Percentiles rank a stretch among this genome's conserved stretches.
phyloP scores from a whole-genome alignment of 371 early-diverging fungal genomes.

The Encephalitozoon intestinalis region DNA sequence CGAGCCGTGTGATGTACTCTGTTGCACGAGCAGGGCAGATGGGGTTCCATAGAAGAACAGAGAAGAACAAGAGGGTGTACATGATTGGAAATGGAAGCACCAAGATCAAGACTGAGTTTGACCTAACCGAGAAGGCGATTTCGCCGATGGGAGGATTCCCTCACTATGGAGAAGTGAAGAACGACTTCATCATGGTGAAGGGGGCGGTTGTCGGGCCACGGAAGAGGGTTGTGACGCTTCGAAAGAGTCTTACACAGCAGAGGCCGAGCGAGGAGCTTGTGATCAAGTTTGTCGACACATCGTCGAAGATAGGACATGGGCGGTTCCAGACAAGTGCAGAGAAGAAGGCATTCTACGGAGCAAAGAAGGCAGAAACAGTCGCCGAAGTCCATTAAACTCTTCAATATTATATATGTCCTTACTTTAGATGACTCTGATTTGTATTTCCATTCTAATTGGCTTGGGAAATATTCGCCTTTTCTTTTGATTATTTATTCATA shows the following conservation, averaged over 20 bases:
- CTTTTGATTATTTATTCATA: background rate
- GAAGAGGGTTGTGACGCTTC: conserved; percentile 92
- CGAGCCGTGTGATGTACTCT: conserved; percentile 93
- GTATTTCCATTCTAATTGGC: too few relatives aligned
- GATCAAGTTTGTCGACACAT: conserved; percentile 95
- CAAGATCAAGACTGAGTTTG: conserved; percentile 85
- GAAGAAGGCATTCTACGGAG: conserved; percentile 82
- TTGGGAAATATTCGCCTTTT: too few relatives aligned
- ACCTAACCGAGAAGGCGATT: conserved; percentile 86
- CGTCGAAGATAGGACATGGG: conserved; percentile 99
- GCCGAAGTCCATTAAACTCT: conserved; percentile 50
- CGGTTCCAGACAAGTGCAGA: conserved; percentile 98
- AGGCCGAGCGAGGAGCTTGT: conserved; percentile 83
- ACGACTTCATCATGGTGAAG: conserved; percentile 97
- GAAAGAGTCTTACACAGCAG: conserved; percentile 92
- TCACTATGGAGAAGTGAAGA: conserved; percentile 92
- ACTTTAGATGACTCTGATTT: background rate
- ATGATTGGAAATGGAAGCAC: conserved; percentile 83
- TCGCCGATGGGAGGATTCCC: conserved; percentile 98
- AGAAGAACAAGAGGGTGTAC: conserved; percentile 99
- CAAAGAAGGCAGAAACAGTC: conserved; percentile 58
- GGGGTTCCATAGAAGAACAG: conserved; percentile 99
- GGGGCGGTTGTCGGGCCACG: conserved; percentile 89
- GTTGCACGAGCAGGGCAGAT: conserved; percentile 98
- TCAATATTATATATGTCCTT: conserved; percentile 17